Conservation (phyloP, 73 alveolate genomes). For the Paramecium pentaurelia region DNA sequence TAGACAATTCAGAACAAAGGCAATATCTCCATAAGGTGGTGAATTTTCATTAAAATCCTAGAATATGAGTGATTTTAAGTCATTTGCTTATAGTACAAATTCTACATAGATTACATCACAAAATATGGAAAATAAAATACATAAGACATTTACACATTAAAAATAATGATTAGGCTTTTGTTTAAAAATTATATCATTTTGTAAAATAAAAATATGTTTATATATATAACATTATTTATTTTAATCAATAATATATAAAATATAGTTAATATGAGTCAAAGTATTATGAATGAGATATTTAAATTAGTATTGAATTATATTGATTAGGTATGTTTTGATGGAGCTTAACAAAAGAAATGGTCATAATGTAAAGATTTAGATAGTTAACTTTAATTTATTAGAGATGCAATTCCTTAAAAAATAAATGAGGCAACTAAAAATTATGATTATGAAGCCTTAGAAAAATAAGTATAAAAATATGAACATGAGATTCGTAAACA, state of each 20-base stretch:
- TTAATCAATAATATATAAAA: neutral
- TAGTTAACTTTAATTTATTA: neutral
- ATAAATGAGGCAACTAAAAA: slow-evolving; percentile 2
- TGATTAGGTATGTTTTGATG: slow-evolving; percentile 10
- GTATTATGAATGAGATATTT: neutral
- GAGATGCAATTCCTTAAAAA: slow-evolving; percentile 3
- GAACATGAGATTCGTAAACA: slow-evolving; percentile 13
- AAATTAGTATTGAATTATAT: neutral
- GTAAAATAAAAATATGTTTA: neutral
- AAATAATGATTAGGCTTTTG: neutral
- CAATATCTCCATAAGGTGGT: neutral
- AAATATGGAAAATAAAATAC: neutral
- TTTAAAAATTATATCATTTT: neutral
- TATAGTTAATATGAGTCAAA: neutral
- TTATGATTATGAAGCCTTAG: slow-evolving; percentile 11
- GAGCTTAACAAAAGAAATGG: neutral
- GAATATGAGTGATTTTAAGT: neutral
- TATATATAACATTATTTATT: neutral
- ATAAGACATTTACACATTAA: neutral
- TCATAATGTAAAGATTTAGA: slow-evolving; percentile 4
- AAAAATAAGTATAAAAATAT: slow-evolving; percentile 20
- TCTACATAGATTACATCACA: neutral
- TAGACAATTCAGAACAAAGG: neutral
- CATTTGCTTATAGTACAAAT: neutral
- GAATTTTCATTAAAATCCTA: neutral